Percentiles rank a stretch among this genome's conserved stretches.
Evolutionary conservation across 305 asterid genomes (phyloP).

Genomic region (Salvia sclarea): DNA sequence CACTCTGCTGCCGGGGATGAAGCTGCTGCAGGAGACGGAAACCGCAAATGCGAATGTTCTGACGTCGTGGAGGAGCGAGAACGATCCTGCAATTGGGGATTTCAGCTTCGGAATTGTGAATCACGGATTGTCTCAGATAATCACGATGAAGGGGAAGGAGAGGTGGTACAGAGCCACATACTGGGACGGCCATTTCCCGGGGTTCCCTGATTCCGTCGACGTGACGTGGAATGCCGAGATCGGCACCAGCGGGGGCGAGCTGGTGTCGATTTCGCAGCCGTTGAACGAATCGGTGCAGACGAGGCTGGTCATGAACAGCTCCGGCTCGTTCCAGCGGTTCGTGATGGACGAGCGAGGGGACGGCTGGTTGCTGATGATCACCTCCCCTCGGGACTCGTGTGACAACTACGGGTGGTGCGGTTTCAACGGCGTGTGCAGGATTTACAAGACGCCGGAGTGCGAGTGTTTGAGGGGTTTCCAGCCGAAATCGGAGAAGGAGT

Average conservation of each 20-base stretch:
- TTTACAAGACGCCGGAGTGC: conserved; percentile 12
- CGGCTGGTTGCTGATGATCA: conserved; percentile 12
- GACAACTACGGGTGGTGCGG: conserved; percentile 30
- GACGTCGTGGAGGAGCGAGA: conserved; percentile 25
- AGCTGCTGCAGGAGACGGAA: conserved; percentile 17
- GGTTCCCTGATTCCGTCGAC: not conserved
- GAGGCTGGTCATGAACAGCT: conserved; percentile 15
- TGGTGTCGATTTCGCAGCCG: conserved; percentile 16
- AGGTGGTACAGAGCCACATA: not conserved
- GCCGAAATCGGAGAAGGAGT: conserved; percentile 21
- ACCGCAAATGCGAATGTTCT: not conserved
- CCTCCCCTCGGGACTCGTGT: conserved; percentile 21
- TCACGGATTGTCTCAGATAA: conserved; percentile 9
- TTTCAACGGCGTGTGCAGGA: conserved; percentile 22
- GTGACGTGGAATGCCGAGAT: not conserved
- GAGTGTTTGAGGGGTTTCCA: conserved; percentile 26
- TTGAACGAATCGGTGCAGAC: not conserved
- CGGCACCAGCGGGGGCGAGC: conserved; percentile 1
- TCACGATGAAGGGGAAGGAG: not conserved
- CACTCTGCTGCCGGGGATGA: conserved; percentile 22
- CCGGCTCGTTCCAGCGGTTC: conserved; percentile 26
- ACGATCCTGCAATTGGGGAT: conserved; percentile 14
- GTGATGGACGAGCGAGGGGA: conserved; percentile 23
- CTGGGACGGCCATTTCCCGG: conserved; percentile 19
- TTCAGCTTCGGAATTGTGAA: conserved; percentile 11